Conservation (phyloP, 208 protist genomes). For the Acanthamoeba triangularis region DNA sequence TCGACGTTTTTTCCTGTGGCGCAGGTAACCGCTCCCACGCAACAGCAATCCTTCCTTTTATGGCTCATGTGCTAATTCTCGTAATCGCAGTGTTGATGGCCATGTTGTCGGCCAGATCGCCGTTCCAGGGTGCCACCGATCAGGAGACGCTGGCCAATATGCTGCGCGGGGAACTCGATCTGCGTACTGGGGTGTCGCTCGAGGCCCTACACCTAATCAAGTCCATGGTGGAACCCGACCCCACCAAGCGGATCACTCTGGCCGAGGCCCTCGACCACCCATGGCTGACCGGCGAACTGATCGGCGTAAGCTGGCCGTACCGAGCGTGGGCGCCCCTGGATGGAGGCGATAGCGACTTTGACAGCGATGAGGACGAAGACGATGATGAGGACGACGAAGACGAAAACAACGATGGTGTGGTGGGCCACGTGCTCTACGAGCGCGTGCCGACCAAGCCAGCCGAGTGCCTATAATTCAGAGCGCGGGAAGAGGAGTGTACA, state of each 20-base stretch:
- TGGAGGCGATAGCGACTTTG: background rate
- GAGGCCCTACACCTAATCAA: background rate
- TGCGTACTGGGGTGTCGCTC: background rate
- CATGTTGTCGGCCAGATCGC: background rate
- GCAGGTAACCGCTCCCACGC: background rate
- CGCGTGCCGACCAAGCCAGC: too few species aligned
- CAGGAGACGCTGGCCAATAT: background rate
- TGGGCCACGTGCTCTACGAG: too few species aligned
- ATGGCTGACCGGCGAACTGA: background rate
- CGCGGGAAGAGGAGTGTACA: too few species aligned
- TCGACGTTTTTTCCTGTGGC: constrained; percentile 11
- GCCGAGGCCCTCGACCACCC: background rate
- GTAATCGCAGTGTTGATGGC: background rate
- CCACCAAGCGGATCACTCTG: background rate
- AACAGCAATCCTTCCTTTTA: background rate
- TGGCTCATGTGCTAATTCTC: background rate
- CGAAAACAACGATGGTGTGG: too few species aligned
- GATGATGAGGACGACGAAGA: background rate
- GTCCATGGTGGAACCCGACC: constrained; percentile 39
- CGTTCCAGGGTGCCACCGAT: background rate
- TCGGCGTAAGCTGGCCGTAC: background rate
- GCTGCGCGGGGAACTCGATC: background rate
- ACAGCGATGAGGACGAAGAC: background rate
- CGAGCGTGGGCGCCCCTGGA: background rate
- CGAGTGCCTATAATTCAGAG: too few species aligned